Conservation (phyloP, 345 rosid genomes). For the Conringia planisiliqua region DNA sequence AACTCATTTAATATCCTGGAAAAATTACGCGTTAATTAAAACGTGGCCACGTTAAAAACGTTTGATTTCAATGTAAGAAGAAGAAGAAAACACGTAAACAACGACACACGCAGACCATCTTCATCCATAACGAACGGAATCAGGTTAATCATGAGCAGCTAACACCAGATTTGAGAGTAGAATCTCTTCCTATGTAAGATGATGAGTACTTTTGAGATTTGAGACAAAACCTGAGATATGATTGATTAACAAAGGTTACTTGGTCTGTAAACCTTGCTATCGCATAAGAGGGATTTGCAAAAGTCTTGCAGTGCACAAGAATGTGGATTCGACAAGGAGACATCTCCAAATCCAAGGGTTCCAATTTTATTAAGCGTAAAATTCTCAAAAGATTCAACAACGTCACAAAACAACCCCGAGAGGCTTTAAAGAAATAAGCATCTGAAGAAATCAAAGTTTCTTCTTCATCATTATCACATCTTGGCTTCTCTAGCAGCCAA, state of each 20-base stretch:
- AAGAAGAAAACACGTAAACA: not conserved
- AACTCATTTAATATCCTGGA: not conserved
- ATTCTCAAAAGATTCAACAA: constrained; percentile 6
- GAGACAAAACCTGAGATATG: no score
- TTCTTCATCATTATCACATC: constrained; percentile 4
- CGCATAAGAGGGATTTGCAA: constrained; percentile 86
- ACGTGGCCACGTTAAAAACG: not conserved
- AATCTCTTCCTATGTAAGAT: no score
- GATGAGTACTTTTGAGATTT: no score
- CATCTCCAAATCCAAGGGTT: constrained; percentile 69
- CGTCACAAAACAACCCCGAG: not conserved
- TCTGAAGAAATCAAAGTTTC: not conserved
- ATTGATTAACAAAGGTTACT: no score
- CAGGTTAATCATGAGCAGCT: no score
- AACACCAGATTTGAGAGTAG: no score
- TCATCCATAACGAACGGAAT: not conserved
- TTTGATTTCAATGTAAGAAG: not conserved
- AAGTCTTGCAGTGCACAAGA: constrained; percentile 83
- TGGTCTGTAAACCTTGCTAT: constrained; percentile 17
- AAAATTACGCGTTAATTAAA: not conserved
- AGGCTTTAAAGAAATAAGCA: not conserved
- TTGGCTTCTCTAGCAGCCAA: constrained; percentile 26
- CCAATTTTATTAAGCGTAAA: not conserved
- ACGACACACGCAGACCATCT: not conserved
- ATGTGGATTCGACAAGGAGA: constrained; percentile 79